phyloP scores from a whole-genome alignment of 2,329 filamentous ascomycete species.

The Trichoderma lentiforme region DNA sequence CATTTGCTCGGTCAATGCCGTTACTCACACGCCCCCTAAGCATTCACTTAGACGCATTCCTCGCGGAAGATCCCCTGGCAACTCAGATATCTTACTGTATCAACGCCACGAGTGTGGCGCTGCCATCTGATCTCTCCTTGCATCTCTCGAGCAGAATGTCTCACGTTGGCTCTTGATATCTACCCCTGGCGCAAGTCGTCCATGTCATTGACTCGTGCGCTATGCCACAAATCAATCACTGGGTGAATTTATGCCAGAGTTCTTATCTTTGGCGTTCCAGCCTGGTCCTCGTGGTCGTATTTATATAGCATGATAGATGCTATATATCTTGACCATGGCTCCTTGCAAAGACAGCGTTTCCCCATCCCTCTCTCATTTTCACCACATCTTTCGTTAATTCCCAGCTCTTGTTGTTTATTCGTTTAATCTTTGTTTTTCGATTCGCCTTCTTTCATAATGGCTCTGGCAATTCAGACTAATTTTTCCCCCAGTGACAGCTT shows the following conservation, averaged over 20 bases:
- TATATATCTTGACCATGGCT: not conserved
- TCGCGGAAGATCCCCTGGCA: constrained; percentile 1
- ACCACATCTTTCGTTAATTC: not conserved
- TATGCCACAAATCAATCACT: not conserved
- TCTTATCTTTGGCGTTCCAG: constrained; percentile 3
- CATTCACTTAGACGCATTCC: not conserved
- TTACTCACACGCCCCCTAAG: not conserved
- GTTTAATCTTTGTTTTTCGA: not conserved
- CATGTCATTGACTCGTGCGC: constrained; percentile 15
- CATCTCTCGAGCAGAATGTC: constrained; percentile 7
- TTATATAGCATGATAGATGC: not conserved
- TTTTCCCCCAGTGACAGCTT: constrained; percentile 40
- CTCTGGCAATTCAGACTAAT: constrained; percentile 34
- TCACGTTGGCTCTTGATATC: not conserved
- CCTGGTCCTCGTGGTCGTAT: not conserved
- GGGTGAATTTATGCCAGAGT: not conserved
- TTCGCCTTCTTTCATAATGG: not conserved
- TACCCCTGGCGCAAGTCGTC: not conserved
- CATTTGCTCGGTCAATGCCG: not conserved
- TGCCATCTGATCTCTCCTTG: constrained; percentile 14
- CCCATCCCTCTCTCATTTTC: not conserved
- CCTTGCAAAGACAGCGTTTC: not conserved
- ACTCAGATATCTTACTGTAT: constrained; percentile 1
- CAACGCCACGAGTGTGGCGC: constrained; percentile 18
- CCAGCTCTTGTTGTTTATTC: not conserved